phyloP scores from a whole-genome alignment of 129 eudicot species.

The Chrysanthemum seticuspe region DNA sequence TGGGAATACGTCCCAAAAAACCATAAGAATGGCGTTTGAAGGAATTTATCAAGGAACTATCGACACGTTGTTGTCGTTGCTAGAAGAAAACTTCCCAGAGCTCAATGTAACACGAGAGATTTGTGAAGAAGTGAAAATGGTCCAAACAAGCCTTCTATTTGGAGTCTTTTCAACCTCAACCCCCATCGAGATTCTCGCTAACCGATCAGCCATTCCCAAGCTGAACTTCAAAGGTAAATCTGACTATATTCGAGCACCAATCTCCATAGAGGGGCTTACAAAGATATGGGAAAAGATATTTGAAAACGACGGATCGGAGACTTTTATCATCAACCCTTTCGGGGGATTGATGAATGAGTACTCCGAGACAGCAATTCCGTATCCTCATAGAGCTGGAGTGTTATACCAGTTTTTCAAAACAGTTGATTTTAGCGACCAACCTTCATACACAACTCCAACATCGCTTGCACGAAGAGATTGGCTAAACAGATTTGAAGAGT shows the following conservation, averaged over 20 bases:
- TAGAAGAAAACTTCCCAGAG: conserved; percentile 34
- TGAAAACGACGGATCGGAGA: too few relatives aligned
- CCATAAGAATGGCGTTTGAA: conserved; percentile 14
- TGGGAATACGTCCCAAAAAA: not conserved
- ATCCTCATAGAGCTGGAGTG: too few relatives aligned
- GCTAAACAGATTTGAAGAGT: too few relatives aligned
- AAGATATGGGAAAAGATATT: too few relatives aligned
- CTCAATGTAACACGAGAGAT: conserved; percentile 22
- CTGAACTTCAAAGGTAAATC: conserved; percentile 24
- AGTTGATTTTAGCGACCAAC: too few relatives aligned
- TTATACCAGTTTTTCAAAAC: too few relatives aligned
- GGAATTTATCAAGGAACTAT: conserved; percentile 32
- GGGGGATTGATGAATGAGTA: too few relatives aligned
- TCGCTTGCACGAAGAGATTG: too few relatives aligned
- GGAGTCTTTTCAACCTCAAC: not conserved
- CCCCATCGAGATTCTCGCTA: conserved; percentile 15
- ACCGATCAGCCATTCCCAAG: not conserved
- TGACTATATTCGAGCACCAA: conserved; percentile 25
- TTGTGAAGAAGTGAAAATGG: conserved; percentile 40
- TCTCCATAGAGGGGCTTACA: conserved; percentile 6
- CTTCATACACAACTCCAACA: too few relatives aligned
- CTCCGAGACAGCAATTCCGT: too few relatives aligned
- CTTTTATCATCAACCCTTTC: too few relatives aligned
- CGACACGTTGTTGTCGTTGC: conserved; percentile 14
- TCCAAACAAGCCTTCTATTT: conserved; percentile 20